Base-by-base conservation (phyloP, 2,329 filamentous ascomycete genomes). In the Colletotrichum caudatum region DNA sequence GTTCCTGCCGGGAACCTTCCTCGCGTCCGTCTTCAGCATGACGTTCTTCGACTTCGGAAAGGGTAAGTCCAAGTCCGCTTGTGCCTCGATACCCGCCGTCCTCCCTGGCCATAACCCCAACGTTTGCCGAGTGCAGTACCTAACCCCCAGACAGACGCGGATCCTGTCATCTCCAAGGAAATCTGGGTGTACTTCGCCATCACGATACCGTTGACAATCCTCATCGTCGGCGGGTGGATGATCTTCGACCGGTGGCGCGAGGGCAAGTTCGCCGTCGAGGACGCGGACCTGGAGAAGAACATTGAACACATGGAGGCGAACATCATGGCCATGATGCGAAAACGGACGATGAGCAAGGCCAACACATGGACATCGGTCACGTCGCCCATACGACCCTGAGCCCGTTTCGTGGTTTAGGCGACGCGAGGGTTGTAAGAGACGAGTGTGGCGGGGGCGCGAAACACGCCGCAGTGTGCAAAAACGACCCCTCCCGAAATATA, bases 121-220 rank as follows among this genome's bases (percentile, higher is more conserved):
- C 2, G 37, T 7, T 9, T 23, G 33, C 46, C 5, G 5, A 7
- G 50, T 37, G 6, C 54, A 11, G 18, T 44, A 20, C 14, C 26
- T 71, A 61, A 48, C 29, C 6, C 16, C 35, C 9, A 9, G 29
- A 70, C 72, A 77, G 81, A 78, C 62, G 78, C 80, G 5, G 78
- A 80, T 23, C 80, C 83, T 5, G 78, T 82, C 59, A 86, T 90
- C 20, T 87, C 86, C 14, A 77, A 82, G 23, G 80, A 84, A 61
- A 82, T 91, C 35, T 91, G 89, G 89, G 84, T 91, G 64, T 91
- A 91, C 80, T 91, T 91, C 74, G 88, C 82, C 72, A 84, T 91
- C 65, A 89, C 88, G 3, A 78, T 91, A 14, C 89, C 89, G 3
- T 74, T 90, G 64, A 91, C 89, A 0, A 76, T 85, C 2, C 37